Evolutionary conservation across 1,139 yeast species (phyloP).

Genomic region (Kodamaea sp.): DNA sequence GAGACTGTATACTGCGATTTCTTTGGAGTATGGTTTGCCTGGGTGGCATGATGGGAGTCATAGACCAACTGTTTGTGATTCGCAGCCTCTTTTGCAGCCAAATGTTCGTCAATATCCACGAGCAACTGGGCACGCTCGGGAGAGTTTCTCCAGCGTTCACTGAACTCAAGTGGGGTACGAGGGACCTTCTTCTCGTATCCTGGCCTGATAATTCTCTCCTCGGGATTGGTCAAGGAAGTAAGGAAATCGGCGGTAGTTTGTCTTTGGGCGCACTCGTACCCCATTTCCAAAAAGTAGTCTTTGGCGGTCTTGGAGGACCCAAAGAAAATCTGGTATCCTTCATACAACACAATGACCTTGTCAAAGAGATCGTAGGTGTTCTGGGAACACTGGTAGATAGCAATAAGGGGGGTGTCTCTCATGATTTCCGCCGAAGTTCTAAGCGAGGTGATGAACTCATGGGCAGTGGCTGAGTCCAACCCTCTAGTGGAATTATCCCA

Average conservation of each 20-base stretch:
- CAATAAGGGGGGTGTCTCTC: conserved; percentile 65
- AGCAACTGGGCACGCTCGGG: conserved; percentile 18
- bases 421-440: conserved; percentile 62
- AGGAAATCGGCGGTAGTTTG: conserved; percentile 36
- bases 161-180: conserved; percentile 27
- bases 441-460: conserved; percentile 71
- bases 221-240: conserved; percentile 76
- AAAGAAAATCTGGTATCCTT: conserved; percentile 75
- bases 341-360: conserved; percentile 70
- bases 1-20: conserved; percentile 37
- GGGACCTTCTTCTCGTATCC: conserved; percentile 48
- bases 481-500: conserved; percentile 82
- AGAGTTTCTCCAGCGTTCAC: conserved; percentile 27
- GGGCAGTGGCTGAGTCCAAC: conserved; percentile 72
- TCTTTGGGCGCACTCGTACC: conserved; percentile 43
- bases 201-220: conserved; percentile 55
- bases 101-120: conserved; percentile 20
- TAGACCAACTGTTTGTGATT: conserved; percentile 13
- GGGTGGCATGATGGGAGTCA: conserved; percentile 31
- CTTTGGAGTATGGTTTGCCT: conserved; percentile 25
- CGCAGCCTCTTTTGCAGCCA: conserved; percentile 10
- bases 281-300: conserved; percentile 63
- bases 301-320: conserved; percentile 66
- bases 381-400: conserved; percentile 83
- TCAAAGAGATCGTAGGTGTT: conserved; percentile 76